These are phyloP conservation scores for Oidiodendron maius DNA, from an alignment of 495 filamentous ascomycete species.

Conservation along the genomic window DNA sequence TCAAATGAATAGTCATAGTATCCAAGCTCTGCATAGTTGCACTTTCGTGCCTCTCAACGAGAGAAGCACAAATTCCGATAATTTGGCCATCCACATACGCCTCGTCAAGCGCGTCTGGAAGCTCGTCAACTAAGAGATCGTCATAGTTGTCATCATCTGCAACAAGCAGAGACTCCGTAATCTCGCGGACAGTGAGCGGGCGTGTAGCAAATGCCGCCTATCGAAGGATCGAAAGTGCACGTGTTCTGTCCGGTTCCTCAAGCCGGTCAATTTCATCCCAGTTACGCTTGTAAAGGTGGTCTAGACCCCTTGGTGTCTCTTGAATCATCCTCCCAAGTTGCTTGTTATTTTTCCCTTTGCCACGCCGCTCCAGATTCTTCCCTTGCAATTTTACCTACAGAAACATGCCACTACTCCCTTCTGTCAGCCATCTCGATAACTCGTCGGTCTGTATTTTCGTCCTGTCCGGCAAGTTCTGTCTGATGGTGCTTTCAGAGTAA, in stretches of 20 bases:
- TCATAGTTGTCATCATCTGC: conserved; percentile 11
- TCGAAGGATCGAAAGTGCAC: conserved; percentile 24
- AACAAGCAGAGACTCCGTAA: conserved; percentile 24
- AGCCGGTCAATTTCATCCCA: conserved; percentile 22
- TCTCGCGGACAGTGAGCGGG: conserved; percentile 22
- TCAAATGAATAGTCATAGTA: too few species aligned
- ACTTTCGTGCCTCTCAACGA: conserved; percentile 20
- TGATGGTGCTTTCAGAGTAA: conserved; percentile 20
- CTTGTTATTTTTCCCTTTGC: too few species aligned
- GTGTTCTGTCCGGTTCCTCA: conserved; percentile 12
- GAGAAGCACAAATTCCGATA: conserved; percentile 20
- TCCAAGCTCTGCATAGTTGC: neutral
- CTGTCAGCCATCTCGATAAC: too few species aligned
- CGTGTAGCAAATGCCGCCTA: conserved; percentile 22
- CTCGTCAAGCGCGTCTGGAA: conserved; percentile 18
- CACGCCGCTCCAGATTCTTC: too few species aligned
- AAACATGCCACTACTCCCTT: too few species aligned
- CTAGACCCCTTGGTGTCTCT: too few species aligned
- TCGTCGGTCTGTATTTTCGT: too few species aligned
- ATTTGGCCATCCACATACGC: conserved; percentile 24
- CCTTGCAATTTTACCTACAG: too few species aligned
- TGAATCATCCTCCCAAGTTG: too few species aligned
- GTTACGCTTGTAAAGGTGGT: too few species aligned
- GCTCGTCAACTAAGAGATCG: conserved; percentile 19
- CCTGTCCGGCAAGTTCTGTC: too few species aligned